Percentiles rank a stretch among this genome's conserved stretches.
Evolutionary conservation across 164 flowering plant species (phyloP).

Genomic region (Nelumbo lutea): DNA sequence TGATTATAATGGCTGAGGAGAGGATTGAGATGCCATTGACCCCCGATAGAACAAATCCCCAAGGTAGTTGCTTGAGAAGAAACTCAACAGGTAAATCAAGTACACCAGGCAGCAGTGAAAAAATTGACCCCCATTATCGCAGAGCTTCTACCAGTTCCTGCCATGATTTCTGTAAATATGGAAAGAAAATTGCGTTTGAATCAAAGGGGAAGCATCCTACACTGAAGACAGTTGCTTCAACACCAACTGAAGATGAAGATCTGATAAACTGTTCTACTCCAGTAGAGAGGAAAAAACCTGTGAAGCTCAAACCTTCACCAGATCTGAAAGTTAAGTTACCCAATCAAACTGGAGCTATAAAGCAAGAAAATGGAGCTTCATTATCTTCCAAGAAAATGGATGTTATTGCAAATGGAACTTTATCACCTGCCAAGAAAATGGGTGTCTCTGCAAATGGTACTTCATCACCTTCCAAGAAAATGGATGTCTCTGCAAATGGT

Average conservation of each 20-base stretch:
- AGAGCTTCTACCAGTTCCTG: constrained; percentile 60
- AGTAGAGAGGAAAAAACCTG: constrained; percentile 13
- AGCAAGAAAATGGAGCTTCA: constrained; percentile 4
- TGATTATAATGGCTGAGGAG: constrained; percentile 28
- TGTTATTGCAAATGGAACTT: not conserved
- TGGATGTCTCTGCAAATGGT: not conserved
- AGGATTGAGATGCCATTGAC: constrained; percentile 12
- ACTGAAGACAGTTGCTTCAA: constrained; percentile 18
- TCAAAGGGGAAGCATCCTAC: constrained; percentile 24
- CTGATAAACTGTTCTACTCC: constrained; percentile 1
- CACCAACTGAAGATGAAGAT: constrained; percentile 11
- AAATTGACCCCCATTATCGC: constrained; percentile 37
- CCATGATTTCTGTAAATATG: constrained; percentile 61
- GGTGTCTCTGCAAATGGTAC: not conserved
- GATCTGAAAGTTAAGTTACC: constrained; percentile 12
- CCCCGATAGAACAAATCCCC: constrained; percentile 11
- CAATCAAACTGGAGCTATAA: constrained; percentile 5
- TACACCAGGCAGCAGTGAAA: constrained; percentile 21
- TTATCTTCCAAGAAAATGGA: not conserved
- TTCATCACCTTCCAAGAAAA: not conserved
- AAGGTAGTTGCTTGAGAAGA: constrained; percentile 21
- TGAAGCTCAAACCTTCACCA: constrained; percentile 13
- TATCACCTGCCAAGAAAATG: constrained; percentile 5
- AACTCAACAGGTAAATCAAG: constrained; percentile 27
- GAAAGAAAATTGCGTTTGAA: constrained; percentile 28